Conservation (phyloP, 1,139 yeast species). For the Hyphopichia burtonii region DNA sequence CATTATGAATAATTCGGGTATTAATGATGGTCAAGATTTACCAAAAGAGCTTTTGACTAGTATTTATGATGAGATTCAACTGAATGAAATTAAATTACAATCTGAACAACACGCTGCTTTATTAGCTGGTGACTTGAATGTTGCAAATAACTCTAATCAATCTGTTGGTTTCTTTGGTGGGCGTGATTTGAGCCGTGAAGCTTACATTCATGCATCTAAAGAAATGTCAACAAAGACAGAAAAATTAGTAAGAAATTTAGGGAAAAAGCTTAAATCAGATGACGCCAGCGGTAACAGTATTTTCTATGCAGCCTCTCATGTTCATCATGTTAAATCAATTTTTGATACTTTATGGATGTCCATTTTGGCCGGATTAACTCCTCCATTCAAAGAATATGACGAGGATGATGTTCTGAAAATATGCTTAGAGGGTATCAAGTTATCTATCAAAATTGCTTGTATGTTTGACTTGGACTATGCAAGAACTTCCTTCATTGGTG, state of each 20-base stretch:
- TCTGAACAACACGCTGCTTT: conserved; percentile 95
- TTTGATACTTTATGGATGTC: conserved; percentile 98
- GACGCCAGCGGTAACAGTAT: conserved; percentile 25
- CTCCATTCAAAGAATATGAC: conserved; percentile 87
- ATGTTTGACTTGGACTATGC: conserved; percentile 84
- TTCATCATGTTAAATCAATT: conserved; percentile 89
- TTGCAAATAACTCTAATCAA: conserved; percentile 29
- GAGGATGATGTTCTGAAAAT: conserved; percentile 69
- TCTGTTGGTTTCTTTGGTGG: conserved; percentile 71
- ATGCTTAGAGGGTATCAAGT: conserved; percentile 82
- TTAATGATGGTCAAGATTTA: conserved; percentile 85
- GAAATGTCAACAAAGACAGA: conserved; percentile 92
- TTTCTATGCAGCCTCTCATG: conserved; percentile 62
- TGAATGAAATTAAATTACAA: conserved; percentile 82
- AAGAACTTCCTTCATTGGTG: conserved; percentile 84
- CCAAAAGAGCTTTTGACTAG: conserved; percentile 69
- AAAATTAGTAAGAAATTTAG: conserved; percentile 70
- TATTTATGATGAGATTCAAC: conserved; percentile 73
- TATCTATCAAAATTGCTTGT: conserved; percentile 81
- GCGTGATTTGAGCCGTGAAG: conserved; percentile 76
- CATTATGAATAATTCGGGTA: conserved; percentile 83
- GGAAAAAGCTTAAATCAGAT: conserved; percentile 42
- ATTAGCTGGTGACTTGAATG: conserved; percentile 58
- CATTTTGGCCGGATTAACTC: conserved; percentile 87
- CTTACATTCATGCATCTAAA: conserved; percentile 86